Evolutionary conservation across 1,284 basidiomycete genomes (phyloP).

Genomic region (Volvariella volvacea): DNA sequence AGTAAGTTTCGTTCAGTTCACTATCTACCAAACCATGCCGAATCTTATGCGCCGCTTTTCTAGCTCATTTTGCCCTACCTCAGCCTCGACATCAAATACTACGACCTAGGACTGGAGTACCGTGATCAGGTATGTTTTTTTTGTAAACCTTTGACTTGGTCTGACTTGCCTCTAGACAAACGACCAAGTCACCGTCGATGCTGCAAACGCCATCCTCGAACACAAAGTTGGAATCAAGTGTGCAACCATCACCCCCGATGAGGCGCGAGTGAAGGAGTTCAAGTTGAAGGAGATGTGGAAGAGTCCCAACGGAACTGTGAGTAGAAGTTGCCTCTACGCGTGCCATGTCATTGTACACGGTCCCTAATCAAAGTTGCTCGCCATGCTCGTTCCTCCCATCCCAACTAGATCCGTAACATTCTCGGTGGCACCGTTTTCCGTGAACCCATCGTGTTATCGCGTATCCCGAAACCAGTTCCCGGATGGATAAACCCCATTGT

Average conservation of each 20-base stretch:
- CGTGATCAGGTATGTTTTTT: slow-evolving; percentile 69
- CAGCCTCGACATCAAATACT: slow-evolving; percentile 97
- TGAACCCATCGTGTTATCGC: slow-evolving; percentile 91
- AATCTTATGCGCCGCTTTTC: slow-evolving; percentile 4
- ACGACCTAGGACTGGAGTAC: slow-evolving; percentile 90
- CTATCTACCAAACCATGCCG: not conserved
- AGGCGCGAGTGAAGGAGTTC: slow-evolving; percentile 92
- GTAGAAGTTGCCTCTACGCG: slow-evolving; percentile 18
- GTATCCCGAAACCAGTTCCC: slow-evolving; percentile 90
- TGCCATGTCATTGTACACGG: not conserved
- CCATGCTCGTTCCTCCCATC: not conserved
- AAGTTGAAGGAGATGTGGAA: slow-evolving; percentile 98
- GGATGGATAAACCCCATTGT: slow-evolving; percentile 97
- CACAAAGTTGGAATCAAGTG: slow-evolving; percentile 94
- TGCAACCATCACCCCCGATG: slow-evolving; percentile 98
- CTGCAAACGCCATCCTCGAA: slow-evolving; percentile 87
- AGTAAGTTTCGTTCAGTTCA: no score
- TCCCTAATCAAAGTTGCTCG: slow-evolving; percentile 1
- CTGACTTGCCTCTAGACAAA: slow-evolving; percentile 66
- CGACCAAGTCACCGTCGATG: slow-evolving; percentile 90
- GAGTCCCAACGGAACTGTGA: slow-evolving; percentile 89
- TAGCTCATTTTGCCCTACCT: slow-evolving; percentile 94
- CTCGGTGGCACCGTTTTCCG: slow-evolving; percentile 98
- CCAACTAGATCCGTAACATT: slow-evolving; percentile 82
- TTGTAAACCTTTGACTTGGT: not conserved